Evolutionary conservation across 495 filamentous ascomycete genomes (phyloP).

Genomic region (Cetradonia linearis): DNA sequence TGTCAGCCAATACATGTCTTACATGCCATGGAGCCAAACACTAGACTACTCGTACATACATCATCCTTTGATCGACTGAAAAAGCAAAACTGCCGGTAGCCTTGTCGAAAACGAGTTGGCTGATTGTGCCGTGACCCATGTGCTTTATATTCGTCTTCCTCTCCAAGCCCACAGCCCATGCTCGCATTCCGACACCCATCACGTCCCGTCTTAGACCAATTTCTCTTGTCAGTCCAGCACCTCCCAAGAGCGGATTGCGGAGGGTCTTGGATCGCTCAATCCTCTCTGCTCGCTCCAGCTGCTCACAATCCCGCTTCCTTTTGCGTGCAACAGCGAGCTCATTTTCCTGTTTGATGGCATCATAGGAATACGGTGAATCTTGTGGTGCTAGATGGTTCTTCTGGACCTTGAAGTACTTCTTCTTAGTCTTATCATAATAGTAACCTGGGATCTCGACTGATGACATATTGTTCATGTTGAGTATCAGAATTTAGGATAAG

Average conservation of each 20-base stretch:
- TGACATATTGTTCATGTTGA: too few species aligned
- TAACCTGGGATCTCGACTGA: conserved; percentile 15
- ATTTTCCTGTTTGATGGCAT: background rate
- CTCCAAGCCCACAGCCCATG: conserved; percentile 2
- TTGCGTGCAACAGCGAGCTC: conserved; percentile 4
- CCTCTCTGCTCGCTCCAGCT: background rate
- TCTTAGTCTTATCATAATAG: conserved; percentile 17
- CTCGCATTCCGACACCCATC: background rate
- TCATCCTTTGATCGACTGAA: background rate
- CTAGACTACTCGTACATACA: background rate
- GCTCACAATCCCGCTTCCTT: background rate
- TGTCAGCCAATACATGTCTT: background rate
- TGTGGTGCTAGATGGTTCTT: conserved; percentile 14
- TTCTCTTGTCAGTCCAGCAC: conserved; percentile 2
- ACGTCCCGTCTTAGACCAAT: background rate
- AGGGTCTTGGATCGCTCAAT: conserved; percentile 12
- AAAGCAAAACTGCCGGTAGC: background rate
- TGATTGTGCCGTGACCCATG: background rate
- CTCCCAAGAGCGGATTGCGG: conserved; percentile 7
- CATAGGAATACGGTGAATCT: conserved; percentile 11
- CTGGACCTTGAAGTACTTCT: conserved; percentile 22
- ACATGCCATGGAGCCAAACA: background rate
- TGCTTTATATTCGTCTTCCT: background rate
- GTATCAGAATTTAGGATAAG: too few species aligned
- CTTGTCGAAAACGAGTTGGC: background rate